These are phyloP conservation scores for Apiospora sp. DNA, from an alignment of 2,329 filamentous ascomycete genomes.

Conservation along the genomic window DNA sequence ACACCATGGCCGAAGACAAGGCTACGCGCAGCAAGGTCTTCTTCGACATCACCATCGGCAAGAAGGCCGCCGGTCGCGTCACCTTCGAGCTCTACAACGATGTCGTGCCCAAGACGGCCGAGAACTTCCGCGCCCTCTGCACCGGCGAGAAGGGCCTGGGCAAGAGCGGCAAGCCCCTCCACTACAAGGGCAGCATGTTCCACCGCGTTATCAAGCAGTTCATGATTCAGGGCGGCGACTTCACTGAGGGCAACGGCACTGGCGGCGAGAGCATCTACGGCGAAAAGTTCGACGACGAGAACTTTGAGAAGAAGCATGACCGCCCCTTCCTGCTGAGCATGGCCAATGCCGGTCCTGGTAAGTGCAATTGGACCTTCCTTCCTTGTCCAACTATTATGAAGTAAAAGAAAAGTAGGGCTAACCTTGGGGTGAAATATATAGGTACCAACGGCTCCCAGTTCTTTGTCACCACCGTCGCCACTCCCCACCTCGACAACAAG, in stretches of 20 bases:
- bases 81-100: conserved; percentile 82
- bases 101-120: conserved; percentile 91
- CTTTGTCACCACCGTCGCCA: conserved; percentile 96
- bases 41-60: conserved; percentile 90
- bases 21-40: conserved; percentile 80
- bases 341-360: conserved; percentile 95
- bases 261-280: conserved; percentile 98
- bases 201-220: conserved; percentile 98
- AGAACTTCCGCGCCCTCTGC: conserved; percentile 95
- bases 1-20: conserved; percentile 48
- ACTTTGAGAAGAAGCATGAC: conserved; percentile 91
- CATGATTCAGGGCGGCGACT: conserved; percentile 98
- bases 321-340: conserved; percentile 94
- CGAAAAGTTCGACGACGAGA: conserved; percentile 96
- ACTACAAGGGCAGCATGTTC: conserved; percentile 93
- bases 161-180: conserved; percentile 82
- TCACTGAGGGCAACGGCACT: conserved; percentile 92
- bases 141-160: conserved; percentile 92
- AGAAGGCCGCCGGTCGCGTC: conserved; percentile 76
- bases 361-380: conserved; percentile 39
- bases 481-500: conserved; percentile 93
- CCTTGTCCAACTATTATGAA: neutral
- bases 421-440: conserved; percentile 40
- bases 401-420: neutral
- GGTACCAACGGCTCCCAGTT: conserved; percentile 97